phyloP scores from a whole-genome alignment of 768 basidiomycete genomes.

The Aureoboletus auriporus region DNA sequence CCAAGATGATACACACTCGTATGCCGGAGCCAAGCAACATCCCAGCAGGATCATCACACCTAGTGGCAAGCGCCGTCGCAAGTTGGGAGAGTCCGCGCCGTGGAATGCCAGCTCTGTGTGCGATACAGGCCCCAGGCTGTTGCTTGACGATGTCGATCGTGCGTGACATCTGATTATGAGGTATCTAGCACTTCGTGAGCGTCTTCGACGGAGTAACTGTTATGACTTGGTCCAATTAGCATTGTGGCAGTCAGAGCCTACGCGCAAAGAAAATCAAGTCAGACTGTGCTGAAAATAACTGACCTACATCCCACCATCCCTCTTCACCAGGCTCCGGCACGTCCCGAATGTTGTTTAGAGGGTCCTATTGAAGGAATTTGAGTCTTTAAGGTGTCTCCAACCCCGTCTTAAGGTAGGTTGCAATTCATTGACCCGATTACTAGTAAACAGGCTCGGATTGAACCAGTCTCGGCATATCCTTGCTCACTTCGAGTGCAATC shows the following conservation, averaged over 20 bases:
- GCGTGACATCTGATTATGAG: background rate
- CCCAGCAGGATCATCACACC: background rate
- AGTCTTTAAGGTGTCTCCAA: background rate
- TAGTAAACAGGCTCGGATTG: too few relatives aligned
- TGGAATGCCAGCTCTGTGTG: background rate
- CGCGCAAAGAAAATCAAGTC: background rate
- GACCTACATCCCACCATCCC: conserved; percentile 5
- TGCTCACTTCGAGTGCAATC: too few relatives aligned
- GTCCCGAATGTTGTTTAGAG: background rate
- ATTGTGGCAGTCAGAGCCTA: conserved; percentile 7
- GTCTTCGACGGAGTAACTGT: background rate
- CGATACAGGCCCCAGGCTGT: background rate
- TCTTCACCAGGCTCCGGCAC: background rate
- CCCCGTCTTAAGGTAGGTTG: background rate
- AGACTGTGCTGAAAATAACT: too few relatives aligned
- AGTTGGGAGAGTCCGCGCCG: background rate
- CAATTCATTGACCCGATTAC: too few relatives aligned
- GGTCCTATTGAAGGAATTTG: background rate
- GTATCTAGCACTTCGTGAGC: conserved; percentile 1
- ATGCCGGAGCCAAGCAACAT: too few relatives aligned
- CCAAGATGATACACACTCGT: too few relatives aligned
- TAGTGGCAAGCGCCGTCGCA: background rate
- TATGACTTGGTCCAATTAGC: conserved; percentile 3
- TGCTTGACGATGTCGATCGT: background rate
- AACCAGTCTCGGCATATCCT: too few relatives aligned